Evolutionary conservation across 2,329 filamentous ascomycete genomes (phyloP), one percentile per base, ranked within the genome.

Genomic region (Thelonectria discophora): DNA sequence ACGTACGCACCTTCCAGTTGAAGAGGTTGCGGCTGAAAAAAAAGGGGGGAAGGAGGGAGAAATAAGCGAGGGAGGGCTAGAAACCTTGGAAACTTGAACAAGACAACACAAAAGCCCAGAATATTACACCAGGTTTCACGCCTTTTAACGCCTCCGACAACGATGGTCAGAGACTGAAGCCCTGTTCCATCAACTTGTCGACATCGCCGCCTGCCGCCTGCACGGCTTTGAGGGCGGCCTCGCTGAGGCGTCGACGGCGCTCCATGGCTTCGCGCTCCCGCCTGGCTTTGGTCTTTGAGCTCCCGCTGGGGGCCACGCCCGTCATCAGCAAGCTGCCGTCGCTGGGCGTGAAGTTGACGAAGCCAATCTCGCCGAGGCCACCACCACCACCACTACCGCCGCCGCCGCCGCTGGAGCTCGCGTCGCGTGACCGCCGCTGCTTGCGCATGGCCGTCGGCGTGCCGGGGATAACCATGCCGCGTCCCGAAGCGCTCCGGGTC

Each of bases 271-370:
- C 94, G 75, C 92, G 91, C 77, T 98, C 94, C 52, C 95, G 82
- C 57, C 93, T 81, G n/a, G 93, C 93, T 75, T 97, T 97, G 9
- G 95, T 98, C 85, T 98, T 98, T 68, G 88, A 91, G 69, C 89
- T 93, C 10, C 95, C 95, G 66, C 90, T 94, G 1, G 94, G 94
- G 47, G 95, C 95, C 12, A 99, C 95, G 5, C 94, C 94, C 8
- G 87, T 92, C 77, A 99, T 86, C 45, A 99, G 89, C 73, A 90
- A 87, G 13, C 85, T 81, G 70, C 88, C 89, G 76, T 99, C 94
- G 51, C 84, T 82, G 1, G 93, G 89, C 1, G 94, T 97, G 78
- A 91, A 97, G 77, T 98, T 98, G 65, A 97, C 92, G 73, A 98
- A 98, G 11, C 86, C 85, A 9, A 86, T 79, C 3, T 72, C n/a